Percentiles rank a stretch among this genome's conserved stretches.
Evolutionary conservation across 1,284 basidiomycete genomes (phyloP).

Genomic region (Ceratobasidium theobromae): DNA sequence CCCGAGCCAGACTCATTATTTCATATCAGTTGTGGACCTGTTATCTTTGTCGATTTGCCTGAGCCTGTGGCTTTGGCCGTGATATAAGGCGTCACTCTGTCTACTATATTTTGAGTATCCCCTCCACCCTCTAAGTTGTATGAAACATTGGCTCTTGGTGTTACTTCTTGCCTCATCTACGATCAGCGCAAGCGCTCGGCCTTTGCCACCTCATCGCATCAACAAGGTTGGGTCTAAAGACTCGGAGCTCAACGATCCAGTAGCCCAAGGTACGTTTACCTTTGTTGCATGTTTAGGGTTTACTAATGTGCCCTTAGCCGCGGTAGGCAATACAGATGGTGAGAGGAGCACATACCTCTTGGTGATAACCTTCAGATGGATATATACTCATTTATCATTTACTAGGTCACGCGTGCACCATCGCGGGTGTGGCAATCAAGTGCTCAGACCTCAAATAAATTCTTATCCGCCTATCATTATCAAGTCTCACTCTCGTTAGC

Average conservation of each 20-base stretch:
- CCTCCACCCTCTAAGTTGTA: not conserved
- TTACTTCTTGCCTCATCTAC: not conserved
- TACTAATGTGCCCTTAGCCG: not conserved
- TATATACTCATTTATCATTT: not conserved
- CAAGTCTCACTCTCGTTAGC: not conserved
- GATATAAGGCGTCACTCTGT: not conserved
- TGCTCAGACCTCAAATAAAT: constrained; percentile 2
- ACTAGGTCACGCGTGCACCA: constrained; percentile 15
- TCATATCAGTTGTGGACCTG: not conserved
- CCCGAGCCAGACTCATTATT: not conserved
- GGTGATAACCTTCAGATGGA: not conserved
- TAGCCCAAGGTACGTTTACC: constrained; percentile 2
- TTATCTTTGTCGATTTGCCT: too few relatives aligned
- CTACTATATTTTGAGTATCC: not conserved
- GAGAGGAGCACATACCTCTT: not conserved
- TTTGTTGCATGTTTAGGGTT: not conserved
- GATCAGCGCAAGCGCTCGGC: constrained; percentile 3
- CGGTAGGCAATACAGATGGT: constrained; percentile 28
- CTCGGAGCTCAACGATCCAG: constrained; percentile 22
- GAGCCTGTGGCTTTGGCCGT: too few relatives aligned
- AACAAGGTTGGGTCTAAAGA: constrained; percentile 24
- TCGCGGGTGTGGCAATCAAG: constrained; percentile 19
- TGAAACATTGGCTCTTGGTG: constrained; percentile 3
- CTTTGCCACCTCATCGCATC: constrained; percentile 4
- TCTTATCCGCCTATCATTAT: not conserved